These are phyloP conservation scores for Theileria parva DNA, from an alignment of 169 alveolate genomes.

Conservation along the genomic window DNA sequence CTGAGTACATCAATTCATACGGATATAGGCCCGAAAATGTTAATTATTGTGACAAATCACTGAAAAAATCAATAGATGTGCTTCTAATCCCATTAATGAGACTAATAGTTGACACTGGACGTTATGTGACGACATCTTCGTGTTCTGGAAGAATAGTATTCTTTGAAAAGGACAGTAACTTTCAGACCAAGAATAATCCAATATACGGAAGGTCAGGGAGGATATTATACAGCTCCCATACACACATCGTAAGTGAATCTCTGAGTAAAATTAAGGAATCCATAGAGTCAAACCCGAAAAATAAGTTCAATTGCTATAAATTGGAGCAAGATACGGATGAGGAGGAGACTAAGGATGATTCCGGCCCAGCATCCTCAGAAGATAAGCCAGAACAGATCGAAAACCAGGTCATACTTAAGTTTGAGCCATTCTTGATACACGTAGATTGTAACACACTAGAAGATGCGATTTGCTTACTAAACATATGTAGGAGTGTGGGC, in stretches of 20 bases:
- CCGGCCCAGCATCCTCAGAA: not conserved
- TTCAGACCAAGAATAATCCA: conserved; percentile 15
- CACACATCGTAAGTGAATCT: conserved; percentile 13
- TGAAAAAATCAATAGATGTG: conserved; percentile 73
- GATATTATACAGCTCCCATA: conserved; percentile 37
- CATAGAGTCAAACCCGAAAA: conserved; percentile 37
- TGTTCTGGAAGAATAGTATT: conserved; percentile 75
- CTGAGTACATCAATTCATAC: not conserved
- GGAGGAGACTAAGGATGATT: conserved; percentile 8
- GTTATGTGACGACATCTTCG: conserved; percentile 70
- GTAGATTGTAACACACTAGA: conserved; percentile 62
- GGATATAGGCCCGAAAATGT: not conserved
- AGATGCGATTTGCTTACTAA: conserved; percentile 62
- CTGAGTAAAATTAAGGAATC: not conserved
- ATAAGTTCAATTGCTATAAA: conserved; percentile 43
- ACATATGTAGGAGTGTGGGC: conserved; percentile 65
- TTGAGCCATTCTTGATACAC: conserved; percentile 76
- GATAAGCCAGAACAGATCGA: not conserved
- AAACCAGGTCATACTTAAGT: conserved; percentile 60
- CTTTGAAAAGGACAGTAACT: conserved; percentile 40
- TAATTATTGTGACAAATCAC: conserved; percentile 62
- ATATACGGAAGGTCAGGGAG: conserved; percentile 44
- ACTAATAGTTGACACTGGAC: conserved; percentile 52
- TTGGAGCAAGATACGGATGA: conserved; percentile 19
- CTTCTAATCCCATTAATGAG: conserved; percentile 64